Conservation (phyloP, 495 filamentous ascomycete genomes). For the Evansstolkia leycettana region DNA sequence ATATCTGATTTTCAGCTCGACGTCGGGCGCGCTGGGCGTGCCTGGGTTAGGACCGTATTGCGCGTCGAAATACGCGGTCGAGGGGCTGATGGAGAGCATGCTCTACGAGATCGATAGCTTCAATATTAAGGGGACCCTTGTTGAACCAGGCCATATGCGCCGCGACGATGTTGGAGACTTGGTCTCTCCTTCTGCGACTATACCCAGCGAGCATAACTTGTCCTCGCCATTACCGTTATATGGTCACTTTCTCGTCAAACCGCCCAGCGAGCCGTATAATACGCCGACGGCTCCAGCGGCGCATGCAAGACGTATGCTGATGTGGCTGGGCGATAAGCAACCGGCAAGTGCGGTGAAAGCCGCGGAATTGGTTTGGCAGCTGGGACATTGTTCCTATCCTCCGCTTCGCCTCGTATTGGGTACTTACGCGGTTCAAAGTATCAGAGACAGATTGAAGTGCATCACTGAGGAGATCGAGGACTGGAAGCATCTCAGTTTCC, state of each 20-base stretch:
- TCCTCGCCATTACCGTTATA: constrained; percentile 57
- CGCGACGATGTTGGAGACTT: constrained; percentile 48
- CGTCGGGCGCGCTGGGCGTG: constrained; percentile 76
- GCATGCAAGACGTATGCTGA: constrained; percentile 87
- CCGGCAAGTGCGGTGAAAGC: constrained; percentile 87
- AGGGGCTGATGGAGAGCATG: constrained; percentile 91
- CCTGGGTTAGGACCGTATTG: constrained; percentile 90
- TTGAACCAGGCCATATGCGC: constrained; percentile 80
- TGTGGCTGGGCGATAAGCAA: constrained; percentile 86
- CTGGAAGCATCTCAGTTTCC: constrained; percentile 69
- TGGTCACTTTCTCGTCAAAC: constrained; percentile 86
- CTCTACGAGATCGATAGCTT: constrained; percentile 87
- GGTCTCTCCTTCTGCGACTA: constrained; percentile 16
- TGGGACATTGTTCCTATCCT: constrained; percentile 85
- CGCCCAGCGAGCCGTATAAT: constrained; percentile 69
- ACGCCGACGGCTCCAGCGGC: constrained; percentile 65
- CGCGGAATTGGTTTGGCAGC: constrained; percentile 92
- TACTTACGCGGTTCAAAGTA: constrained; percentile 89
- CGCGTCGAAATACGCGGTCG: constrained; percentile 91
- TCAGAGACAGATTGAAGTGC: constrained; percentile 74
- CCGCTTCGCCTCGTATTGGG: constrained; percentile 76
- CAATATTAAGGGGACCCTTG: constrained; percentile 82
- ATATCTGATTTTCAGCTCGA: constrained; percentile 90
- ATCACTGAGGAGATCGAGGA: constrained; percentile 94
- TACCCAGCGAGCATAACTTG: constrained; percentile 19